Evolutionary conservation across 2,329 filamentous ascomycete genomes (phyloP).

Genomic region (Myrmaecium sp.): DNA sequence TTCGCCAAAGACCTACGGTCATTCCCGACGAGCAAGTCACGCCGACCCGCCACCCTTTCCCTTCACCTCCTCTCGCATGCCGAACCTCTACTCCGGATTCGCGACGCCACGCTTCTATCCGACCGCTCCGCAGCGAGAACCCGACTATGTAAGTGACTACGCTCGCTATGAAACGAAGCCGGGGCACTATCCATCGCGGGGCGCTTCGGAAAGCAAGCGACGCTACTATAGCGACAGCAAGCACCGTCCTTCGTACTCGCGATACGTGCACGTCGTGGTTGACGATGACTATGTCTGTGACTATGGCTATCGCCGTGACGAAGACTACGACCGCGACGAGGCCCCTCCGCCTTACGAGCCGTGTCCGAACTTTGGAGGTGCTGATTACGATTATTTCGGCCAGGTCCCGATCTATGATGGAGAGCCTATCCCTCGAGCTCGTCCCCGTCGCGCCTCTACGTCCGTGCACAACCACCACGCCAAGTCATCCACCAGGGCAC

Average conservation of each 20-base stretch:
- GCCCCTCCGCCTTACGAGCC: constrained; percentile 32
- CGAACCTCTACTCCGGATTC: constrained; percentile 17
- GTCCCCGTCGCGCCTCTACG: constrained; percentile 37
- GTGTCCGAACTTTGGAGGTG: constrained; percentile 37
- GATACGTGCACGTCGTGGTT: constrained; percentile 39
- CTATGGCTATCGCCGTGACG: constrained; percentile 22
- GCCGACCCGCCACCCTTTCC: constrained; percentile 28
- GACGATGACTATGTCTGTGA: constrained; percentile 36
- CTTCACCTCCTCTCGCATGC: constrained; percentile 22
- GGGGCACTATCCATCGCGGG: constrained; percentile 19
- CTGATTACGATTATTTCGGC: constrained; percentile 34
- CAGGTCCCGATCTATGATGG: constrained; percentile 30
- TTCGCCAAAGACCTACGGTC: constrained; percentile 28
- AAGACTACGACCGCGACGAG: constrained; percentile 25
- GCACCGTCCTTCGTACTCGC: constrained; percentile 34
- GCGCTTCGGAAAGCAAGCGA: constrained; percentile 17
- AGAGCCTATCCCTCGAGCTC: constrained; percentile 28
- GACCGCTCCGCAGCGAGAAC: constrained; percentile 37
- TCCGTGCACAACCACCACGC: constrained; percentile 24
- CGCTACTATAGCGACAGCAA: constrained; percentile 24
- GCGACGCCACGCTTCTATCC: constrained; percentile 15
- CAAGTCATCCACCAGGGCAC: constrained; percentile 23
- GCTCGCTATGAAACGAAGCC: constrained; percentile 24
- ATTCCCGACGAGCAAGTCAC: constrained; percentile 40
- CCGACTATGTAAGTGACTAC: constrained; percentile 52